Conservation (phyloP, 306 rosid species). For the Prunus fruticosa region DNA sequence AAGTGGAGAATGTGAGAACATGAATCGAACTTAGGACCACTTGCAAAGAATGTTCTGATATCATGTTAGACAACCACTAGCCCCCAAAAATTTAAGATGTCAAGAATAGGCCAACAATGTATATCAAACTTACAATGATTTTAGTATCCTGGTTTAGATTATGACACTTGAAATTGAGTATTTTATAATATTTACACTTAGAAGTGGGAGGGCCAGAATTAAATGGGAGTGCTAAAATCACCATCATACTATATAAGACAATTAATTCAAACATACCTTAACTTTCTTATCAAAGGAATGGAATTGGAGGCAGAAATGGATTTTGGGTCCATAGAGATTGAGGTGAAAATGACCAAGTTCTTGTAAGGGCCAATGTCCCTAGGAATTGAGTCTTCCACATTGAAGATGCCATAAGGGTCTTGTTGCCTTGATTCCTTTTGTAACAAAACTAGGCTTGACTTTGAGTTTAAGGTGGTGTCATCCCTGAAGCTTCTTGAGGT, state of each 20-base stretch:
- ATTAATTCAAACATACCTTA: constrained; percentile 46
- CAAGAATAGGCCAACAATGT: no score
- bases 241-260: background rate
- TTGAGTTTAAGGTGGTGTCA: constrained; percentile 48
- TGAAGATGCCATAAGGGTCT: constrained; percentile 87
- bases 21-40: no score
- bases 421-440: constrained; percentile 84
- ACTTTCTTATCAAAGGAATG: constrained; percentile 62
- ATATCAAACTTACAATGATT: no score
- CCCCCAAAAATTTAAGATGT: no score
- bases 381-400: constrained; percentile 75
- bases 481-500: constrained; percentile 90
- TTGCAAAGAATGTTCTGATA: no score
- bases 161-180: no score
- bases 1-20: no score
- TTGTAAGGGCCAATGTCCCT: constrained; percentile 97
- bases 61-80: no score
- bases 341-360: constrained; percentile 73
- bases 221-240: background rate
- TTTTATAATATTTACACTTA: no score
- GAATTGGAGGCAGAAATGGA: constrained; percentile 69
- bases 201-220: no score
- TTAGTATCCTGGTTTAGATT: no score
- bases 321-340: constrained; percentile 77
- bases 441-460: constrained; percentile 37